phyloP scores from a whole-genome alignment of 352 stramenopile species.

The Discostella stelligera region DNA sequence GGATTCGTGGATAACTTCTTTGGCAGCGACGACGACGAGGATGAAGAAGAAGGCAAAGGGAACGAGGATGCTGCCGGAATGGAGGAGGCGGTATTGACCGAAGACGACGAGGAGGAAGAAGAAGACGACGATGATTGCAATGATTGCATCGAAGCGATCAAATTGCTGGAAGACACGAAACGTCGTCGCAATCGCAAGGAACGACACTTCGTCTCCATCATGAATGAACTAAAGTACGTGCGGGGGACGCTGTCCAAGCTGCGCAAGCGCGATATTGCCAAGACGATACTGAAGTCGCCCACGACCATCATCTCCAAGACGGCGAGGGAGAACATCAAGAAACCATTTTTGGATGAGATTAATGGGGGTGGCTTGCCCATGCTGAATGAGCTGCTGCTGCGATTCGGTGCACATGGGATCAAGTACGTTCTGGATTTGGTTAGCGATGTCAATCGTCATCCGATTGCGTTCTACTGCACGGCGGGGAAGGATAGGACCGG shows the following conservation, averaged over 20 bases:
- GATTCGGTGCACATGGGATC: slow-evolving; percentile 72
- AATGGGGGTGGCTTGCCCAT: slow-evolving; percentile 78
- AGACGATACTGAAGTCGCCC: slow-evolving; percentile 64
- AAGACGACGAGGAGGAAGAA: slow-evolving; percentile 27
- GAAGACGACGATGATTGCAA: slow-evolving; percentile 48
- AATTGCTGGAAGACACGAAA: slow-evolving; percentile 29
- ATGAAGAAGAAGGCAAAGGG: slow-evolving; percentile 34
- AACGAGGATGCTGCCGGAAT: no score
- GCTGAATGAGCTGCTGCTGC: slow-evolving; percentile 78
- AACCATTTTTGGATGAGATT: slow-evolving; percentile 79
- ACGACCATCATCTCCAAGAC: slow-evolving; percentile 64
- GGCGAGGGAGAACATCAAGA: slow-evolving; percentile 72
- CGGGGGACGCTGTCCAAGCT: slow-evolving; percentile 71
- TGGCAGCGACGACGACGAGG: slow-evolving; percentile 22
- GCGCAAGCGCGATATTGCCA: slow-evolving; percentile 72
- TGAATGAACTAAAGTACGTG: slow-evolving; percentile 84
- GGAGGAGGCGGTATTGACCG: background rate
- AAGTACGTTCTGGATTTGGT: slow-evolving; percentile 77
- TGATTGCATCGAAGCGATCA: slow-evolving; percentile 31
- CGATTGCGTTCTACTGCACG: slow-evolving; percentile 81
- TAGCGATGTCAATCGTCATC: slow-evolving; percentile 67
- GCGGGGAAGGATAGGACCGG: slow-evolving; percentile 81
- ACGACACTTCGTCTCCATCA: slow-evolving; percentile 80
- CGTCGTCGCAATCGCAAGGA: slow-evolving; percentile 59
- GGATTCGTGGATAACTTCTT: slow-evolving; percentile 55